phyloP scores from a whole-genome alignment of 2,329 filamentous ascomycete species.

The Monilinia fructicola region DNA sequence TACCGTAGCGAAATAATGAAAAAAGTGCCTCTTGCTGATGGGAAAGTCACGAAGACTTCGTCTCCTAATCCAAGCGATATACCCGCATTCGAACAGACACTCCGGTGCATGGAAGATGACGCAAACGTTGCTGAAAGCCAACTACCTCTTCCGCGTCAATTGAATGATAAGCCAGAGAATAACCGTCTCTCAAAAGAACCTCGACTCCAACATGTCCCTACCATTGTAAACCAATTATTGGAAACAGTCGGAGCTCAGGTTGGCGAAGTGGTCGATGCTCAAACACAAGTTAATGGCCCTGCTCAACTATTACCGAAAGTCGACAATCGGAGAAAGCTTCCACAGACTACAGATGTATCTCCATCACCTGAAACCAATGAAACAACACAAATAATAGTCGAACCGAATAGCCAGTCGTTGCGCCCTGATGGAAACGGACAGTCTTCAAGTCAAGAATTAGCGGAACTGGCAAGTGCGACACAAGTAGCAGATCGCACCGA shows the following conservation, averaged over 20 bases:
- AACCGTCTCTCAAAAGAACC: background rate
- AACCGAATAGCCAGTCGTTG: background rate
- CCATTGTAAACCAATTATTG: background rate
- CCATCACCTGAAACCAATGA: background rate
- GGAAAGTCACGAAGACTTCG: background rate
- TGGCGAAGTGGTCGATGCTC: background rate
- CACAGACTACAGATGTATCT: background rate
- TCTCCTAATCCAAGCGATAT: conserved; percentile 1
- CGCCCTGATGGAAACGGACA: background rate
- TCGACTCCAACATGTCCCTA: background rate
- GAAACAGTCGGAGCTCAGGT: background rate
- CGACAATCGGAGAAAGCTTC: background rate
- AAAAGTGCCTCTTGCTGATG: background rate
- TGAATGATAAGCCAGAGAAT: background rate
- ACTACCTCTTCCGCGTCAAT: background rate
- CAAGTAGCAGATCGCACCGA: background rate
- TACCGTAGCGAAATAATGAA: background rate
- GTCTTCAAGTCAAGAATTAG: too few relatives aligned
- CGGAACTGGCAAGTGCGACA: background rate
- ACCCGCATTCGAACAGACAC: background rate
- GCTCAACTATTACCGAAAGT: background rate
- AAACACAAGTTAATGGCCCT: background rate
- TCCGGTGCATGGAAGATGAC: background rate
- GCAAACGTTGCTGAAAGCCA: background rate
- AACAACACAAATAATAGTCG: background rate